These are phyloP conservation scores for Tetracentron sinense DNA, from an alignment of 164 flowering plant species.

Conservation along the genomic window DNA sequence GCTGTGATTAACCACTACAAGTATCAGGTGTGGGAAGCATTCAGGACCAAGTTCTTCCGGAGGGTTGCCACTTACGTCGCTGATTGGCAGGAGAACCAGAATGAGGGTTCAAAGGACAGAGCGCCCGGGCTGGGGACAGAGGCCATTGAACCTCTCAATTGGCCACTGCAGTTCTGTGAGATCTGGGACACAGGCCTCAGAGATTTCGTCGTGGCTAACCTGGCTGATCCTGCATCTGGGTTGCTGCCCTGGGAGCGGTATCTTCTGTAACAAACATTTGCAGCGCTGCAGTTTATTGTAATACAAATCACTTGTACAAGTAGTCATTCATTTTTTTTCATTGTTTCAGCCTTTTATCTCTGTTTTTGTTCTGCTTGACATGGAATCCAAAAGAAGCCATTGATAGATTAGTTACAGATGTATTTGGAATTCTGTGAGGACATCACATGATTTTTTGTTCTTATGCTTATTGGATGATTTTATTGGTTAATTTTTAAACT, in stretches of 20 bases:
- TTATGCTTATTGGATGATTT: not conserved
- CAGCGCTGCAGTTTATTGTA: conserved; percentile 17
- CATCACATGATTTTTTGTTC: conserved; percentile 8
- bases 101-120: conserved; percentile 80
- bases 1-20: conserved; percentile 80
- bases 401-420: conserved; percentile 5
- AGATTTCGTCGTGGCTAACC: conserved; percentile 58
- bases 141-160: conserved; percentile 80
- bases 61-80: conserved; percentile 91
- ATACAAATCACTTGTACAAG: conserved; percentile 20
- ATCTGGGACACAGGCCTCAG: conserved; percentile 87
- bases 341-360: conserved; percentile 9
- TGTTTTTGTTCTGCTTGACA: conserved; percentile 11
- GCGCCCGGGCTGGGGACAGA: conserved; percentile 94
- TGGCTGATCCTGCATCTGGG: conserved; percentile 54
- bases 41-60: conserved; percentile 71
- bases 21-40: conserved; percentile 88
- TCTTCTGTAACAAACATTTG: conserved; percentile 5
- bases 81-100: conserved; percentile 81
- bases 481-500: not conserved
- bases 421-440: conserved; percentile 20
- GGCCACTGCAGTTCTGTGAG: conserved; percentile 75
- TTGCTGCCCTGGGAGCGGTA: conserved; percentile 68
- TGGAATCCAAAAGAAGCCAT: conserved; percentile 4
- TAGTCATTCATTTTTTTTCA: conserved; percentile 15